Conservation (phyloP, 305 asterid species). For the Fraxinus nigra region DNA sequence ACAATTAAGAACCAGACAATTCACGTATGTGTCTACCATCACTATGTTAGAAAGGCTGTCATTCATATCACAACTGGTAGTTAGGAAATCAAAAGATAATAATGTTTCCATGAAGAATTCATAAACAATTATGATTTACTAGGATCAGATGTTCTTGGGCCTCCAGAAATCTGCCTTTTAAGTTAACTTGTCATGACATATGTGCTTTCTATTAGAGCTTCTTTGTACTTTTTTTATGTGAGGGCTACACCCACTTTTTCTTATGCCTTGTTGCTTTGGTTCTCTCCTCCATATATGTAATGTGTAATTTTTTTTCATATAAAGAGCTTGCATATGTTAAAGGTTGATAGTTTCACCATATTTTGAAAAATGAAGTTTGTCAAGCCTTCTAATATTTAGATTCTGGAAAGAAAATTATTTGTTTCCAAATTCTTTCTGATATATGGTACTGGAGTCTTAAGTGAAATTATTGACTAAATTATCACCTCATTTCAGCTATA, state of each 20-base stretch:
- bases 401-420: neutral
- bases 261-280: neutral
- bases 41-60: neutral
- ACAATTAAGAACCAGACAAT: neutral
- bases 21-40: neutral
- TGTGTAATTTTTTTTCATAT: neutral
- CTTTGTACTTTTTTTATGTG: conserved; percentile 4
- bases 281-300: conserved; percentile 2
- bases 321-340: neutral
- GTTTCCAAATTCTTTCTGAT: neutral
- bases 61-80: neutral
- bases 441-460: conserved; percentile 4
- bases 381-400: neutral
- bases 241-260: neutral
- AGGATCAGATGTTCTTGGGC: conserved; percentile 2
- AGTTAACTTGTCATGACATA: neutral
- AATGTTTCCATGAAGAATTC: neutral
- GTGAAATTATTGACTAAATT: neutral
- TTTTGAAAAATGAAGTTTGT: neutral
- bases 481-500: neutral
- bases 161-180: conserved; percentile 2
- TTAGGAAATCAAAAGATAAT: neutral
- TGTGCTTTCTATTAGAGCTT: neutral
- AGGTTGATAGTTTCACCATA: neutral
- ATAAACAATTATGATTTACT: neutral